phyloP scores from a whole-genome alignment of 305 asterid species.

The Plantago rigida region DNA sequence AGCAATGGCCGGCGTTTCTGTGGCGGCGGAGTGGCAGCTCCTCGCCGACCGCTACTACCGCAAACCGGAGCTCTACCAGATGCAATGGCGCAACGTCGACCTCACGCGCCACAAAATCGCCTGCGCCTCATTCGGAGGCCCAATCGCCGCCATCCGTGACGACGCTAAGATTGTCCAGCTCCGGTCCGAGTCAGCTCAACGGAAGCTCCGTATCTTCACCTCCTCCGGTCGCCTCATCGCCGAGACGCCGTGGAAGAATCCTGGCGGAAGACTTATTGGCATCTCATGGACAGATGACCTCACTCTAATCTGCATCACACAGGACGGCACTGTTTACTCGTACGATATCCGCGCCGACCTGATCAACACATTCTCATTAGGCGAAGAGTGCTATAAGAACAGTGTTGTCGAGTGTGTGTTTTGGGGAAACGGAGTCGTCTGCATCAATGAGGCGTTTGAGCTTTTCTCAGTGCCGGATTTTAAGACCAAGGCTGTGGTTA shows the following conservation, averaged over 20 bases:
- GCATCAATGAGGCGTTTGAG: constrained; percentile 71
- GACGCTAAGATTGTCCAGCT: constrained; percentile 95
- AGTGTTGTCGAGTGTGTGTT: constrained; percentile 81
- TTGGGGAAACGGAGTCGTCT: constrained; percentile 86
- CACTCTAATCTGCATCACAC: constrained; percentile 65
- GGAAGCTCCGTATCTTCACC: constrained; percentile 82
- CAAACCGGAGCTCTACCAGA: constrained; percentile 78
- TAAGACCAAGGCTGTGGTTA: constrained; percentile 42
- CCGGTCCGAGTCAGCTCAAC: constrained; percentile 81
- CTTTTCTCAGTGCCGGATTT: constrained; percentile 70
- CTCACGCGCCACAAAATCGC: constrained; percentile 85
- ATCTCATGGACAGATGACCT: constrained; percentile 86
- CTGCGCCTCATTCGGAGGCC: constrained; percentile 92
- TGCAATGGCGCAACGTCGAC: constrained; percentile 94
- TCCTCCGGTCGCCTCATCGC: constrained; percentile 68
- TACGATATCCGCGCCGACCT: constrained; percentile 62
- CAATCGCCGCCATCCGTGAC: constrained; percentile 85
- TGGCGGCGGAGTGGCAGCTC: constrained; percentile 97
- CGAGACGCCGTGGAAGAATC: constrained; percentile 80
- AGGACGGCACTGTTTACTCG: constrained; percentile 72
- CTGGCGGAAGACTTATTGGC: constrained; percentile 84
- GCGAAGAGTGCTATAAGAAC: constrained; percentile 55
- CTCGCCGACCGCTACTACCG: constrained; percentile 85
- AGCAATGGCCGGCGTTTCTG: constrained; percentile 73
- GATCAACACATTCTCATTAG: constrained; percentile 50